Evolutionary conservation across 306 rosid genomes (phyloP).

Genomic region (Pyrus bretschneideri): DNA sequence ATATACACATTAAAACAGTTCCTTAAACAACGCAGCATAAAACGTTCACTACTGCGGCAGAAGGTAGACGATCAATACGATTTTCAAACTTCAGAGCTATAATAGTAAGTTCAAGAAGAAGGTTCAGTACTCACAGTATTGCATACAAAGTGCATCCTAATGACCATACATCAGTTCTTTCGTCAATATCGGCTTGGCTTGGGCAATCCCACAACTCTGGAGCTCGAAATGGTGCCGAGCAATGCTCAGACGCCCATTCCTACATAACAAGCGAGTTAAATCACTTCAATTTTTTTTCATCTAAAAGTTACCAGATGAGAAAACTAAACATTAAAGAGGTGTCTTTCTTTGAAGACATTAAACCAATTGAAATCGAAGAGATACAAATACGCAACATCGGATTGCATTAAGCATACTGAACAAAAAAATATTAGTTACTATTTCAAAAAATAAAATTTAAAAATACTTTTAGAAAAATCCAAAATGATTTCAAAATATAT

Average conservation of each 20-base stretch:
- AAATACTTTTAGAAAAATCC: background rate
- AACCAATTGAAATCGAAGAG: background rate
- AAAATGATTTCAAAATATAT: background rate
- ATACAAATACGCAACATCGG: background rate
- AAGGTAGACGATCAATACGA: background rate
- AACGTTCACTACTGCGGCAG: background rate
- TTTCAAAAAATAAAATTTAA: background rate
- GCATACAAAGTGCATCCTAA: slow-evolving; percentile 97
- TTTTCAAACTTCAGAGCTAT: background rate
- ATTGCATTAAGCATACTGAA: background rate
- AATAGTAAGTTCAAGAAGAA: background rate
- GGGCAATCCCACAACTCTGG: slow-evolving; percentile 99
- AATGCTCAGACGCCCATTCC: slow-evolving; percentile 99
- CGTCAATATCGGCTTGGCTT: slow-evolving; percentile 77
- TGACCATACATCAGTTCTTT: slow-evolving; percentile 97
- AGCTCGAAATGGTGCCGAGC: slow-evolving; percentile 95
- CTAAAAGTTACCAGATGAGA: background rate
- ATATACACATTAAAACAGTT: background rate
- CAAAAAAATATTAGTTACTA: background rate
- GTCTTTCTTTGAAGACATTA: background rate
- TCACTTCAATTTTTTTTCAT: background rate
- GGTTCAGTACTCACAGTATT: slow-evolving; percentile 61
- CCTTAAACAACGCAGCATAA: background rate
- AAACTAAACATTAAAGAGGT: background rate
- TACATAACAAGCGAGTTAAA: slow-evolving; percentile 28